Conservation (phyloP, 2,329 filamentous ascomycete species). For the Cladosporium sp. region DNA sequence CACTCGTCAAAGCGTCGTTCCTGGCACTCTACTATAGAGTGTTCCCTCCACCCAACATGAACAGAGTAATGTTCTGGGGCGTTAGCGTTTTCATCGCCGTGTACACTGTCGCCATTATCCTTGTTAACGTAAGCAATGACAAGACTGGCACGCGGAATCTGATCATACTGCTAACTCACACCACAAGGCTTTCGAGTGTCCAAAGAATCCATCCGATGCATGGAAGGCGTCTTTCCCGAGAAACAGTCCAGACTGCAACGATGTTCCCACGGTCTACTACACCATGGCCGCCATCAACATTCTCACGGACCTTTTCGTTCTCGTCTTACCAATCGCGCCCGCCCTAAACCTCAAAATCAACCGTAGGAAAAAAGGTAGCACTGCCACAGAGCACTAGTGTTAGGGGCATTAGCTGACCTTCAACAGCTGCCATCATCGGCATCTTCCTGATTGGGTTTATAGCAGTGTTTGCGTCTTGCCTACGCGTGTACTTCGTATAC, state of each 20-base stretch:
- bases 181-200: conserved; percentile 14
- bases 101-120: conserved; percentile 9
- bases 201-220: conserved; percentile 13
- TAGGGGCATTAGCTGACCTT: neutral
- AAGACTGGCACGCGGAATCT: neutral
- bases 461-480: conserved; percentile 8
- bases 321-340: neutral
- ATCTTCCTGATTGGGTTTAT: conserved; percentile 13
- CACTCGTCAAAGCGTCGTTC: conserved; percentile 32
- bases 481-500: conserved; percentile 11
- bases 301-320: conserved; percentile 6
- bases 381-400: neutral
- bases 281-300: conserved; percentile 10
- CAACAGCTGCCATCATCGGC: conserved; percentile 1
- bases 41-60: conserved; percentile 13
- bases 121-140: conserved; percentile 5
- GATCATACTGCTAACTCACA: neutral
- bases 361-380: conserved; percentile 1
- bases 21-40: conserved; percentile 30
- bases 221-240: neutral
- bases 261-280: neutral
- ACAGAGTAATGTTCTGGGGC: conserved; percentile 1
- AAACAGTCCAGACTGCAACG: neutral
- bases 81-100: neutral
- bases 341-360: conserved; percentile 12